Evolutionary conservation across 306 rosid genomes (phyloP), one percentile per base, ranked within the genome.

Genomic region (Ziziphus jujuba): DNA sequence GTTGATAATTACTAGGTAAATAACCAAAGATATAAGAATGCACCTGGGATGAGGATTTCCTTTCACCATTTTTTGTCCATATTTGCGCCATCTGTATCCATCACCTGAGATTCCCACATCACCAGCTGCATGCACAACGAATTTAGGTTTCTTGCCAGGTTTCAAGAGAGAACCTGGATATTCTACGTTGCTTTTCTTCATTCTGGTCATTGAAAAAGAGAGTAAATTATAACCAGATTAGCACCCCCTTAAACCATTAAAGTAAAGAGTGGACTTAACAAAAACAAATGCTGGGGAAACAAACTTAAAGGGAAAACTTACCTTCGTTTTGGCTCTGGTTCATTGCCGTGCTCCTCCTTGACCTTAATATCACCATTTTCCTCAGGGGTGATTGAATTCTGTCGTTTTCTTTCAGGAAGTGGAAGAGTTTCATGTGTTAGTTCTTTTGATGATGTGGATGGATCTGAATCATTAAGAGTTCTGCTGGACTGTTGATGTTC

Each of bases 1-100:
- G 62, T 20, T 33, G 48, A 50, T 50, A 34, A 69, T 69, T 63
- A 66, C 9, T 22, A 56, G 59, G 56, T 31, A 65, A 65, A 63
- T 6, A 33, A 52, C 14, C 47, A 59, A 43, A 56, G 43, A 69
- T 63, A 28, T 5, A 53, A 75, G 65, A 15, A 74, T 16, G 56
- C 76, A 92, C 98, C 98, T 90, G 38, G 98, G 98, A 78, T 90
- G 87, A 51, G 86, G 83, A 77, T 90, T 90, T 56, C 98, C 98
- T 78, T 90, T 92, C 75, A 92, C 97, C 98, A 92, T 92, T 85
- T 92, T 92, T 82, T 90, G 97, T 59, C 98, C 98, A 59, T 92
- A 92, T 82, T 92, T 92, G 79, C 97, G 97, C 98, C 98, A 90
- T 54, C 98, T 81, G 50, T 92, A 87, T 72, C 98, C 98, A 72